Evolutionary conservation across 2,329 filamentous ascomycete species (phyloP), one percentile per base, ranked within the genome.

Genomic region (Stromatinia cepivora): DNA sequence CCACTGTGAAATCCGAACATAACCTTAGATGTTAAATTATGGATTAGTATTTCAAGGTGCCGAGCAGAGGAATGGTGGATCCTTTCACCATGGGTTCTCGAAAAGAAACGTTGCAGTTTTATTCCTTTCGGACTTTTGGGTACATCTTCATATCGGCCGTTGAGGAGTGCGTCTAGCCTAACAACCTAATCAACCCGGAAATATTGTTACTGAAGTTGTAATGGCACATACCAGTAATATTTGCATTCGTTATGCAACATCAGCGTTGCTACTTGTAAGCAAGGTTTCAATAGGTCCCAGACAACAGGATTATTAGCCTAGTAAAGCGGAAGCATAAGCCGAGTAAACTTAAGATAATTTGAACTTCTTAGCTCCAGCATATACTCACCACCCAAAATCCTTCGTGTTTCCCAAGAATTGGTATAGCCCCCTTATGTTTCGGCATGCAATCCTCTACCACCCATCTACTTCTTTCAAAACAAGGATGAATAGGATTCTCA

Each of bases 321-420:
- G 2, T 2, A n/a, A 11, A n/a, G 22, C 4, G n/a, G 36, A 9
- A 36, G 3, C 13, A 36, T 50, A 15, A 50, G 13, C 17, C 17
- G n/a, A 20, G 20, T 34, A 7, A 34, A 8, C 9, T 8, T 9
- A 34, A 34, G n/a, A n/a, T 1, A 2, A 15, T 9, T 10, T 3
- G 11, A n/a, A 22, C 22, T 13, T n/a, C 11, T 39, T 6, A 36
- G 34, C 4, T 15, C 31, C 28, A 34, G 42, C 8, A 63, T 13
- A 20, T 46, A 71, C 70, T 69, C 31, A 71, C 70, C 22, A 70
- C 22, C 70, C 70, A 71, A 59, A 69, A 71, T 28, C 69, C 70
- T 22, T 45, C 36, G 31, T 42, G n/a, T 5, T 42, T 46, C 13
- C 69, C 69, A 25, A 70, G 57, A 13, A 72, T 69, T 9, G 66